Evolutionary conservation across 2,329 filamentous ascomycete genomes (phyloP).

Genomic region (Rasamsonia emersonii): DNA sequence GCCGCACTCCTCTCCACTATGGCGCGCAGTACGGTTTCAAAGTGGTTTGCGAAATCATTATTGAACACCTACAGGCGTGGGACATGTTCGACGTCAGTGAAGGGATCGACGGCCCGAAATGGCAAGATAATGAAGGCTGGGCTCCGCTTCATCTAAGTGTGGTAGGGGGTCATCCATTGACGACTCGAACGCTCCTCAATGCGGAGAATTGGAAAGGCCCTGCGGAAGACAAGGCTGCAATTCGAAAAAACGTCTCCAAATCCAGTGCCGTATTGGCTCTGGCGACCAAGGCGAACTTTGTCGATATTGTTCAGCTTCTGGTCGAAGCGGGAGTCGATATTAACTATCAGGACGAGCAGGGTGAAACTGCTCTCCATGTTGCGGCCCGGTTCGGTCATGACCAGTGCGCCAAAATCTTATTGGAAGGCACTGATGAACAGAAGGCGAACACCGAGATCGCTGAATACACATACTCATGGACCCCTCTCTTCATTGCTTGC

Average conservation of each 20-base stretch:
- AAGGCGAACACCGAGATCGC: constrained; percentile 66
- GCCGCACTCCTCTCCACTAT: constrained; percentile 81
- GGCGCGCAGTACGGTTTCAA: constrained; percentile 92
- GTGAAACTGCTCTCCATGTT: constrained; percentile 85
- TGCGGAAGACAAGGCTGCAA: constrained; percentile 52
- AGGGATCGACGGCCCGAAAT: constrained; percentile 76
- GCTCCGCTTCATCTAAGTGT: constrained; percentile 88
- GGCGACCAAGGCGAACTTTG: constrained; percentile 80
- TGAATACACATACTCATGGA: constrained; percentile 87
- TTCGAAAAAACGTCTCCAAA: constrained; percentile 63
- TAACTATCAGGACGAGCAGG: constrained; percentile 83
- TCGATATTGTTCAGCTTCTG: constrained; percentile 73
- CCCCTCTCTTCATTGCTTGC: constrained; percentile 83
- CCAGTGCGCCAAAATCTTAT: constrained; percentile 67
- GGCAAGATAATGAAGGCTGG: constrained; percentile 89
- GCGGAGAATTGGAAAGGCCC: constrained; percentile 68
- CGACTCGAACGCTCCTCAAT: constrained; percentile 70
- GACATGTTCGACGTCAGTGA: constrained; percentile 72
- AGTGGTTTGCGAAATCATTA: constrained; percentile 77
- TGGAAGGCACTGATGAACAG: constrained; percentile 61
- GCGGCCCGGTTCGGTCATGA: constrained; percentile 81
- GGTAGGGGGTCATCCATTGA: constrained; percentile 79
- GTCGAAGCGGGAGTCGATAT: constrained; percentile 86
- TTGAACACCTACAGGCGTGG: constrained; percentile 85
- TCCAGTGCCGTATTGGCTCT: constrained; percentile 82